These are phyloP conservation scores for Tricholoma hemisulphureum DNA, from an alignment of 768 basidiomycete genomes.

Conservation along the genomic window DNA sequence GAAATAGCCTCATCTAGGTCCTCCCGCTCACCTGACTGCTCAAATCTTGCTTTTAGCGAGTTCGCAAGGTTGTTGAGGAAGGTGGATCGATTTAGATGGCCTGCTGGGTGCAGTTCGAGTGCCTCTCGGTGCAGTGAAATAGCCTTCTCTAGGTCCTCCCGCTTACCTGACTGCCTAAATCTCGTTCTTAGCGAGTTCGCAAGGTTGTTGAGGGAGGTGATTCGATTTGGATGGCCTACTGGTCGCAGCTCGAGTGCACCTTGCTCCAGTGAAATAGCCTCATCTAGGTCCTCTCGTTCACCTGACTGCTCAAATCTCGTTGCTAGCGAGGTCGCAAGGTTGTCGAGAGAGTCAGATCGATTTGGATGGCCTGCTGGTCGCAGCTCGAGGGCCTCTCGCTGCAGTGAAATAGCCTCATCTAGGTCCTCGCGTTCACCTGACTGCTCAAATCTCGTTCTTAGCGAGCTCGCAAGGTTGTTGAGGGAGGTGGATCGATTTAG, in stretches of 20 bases:
- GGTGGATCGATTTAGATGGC: not conserved
- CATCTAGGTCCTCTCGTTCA: slow-evolving; percentile 6
- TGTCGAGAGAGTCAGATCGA: slow-evolving; percentile 6
- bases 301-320: slow-evolving; percentile 4
- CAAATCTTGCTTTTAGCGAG: slow-evolving; percentile 20
- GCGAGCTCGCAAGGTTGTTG: too few species aligned
- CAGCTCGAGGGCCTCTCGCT: slow-evolving; percentile 9
- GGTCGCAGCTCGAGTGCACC: slow-evolving; percentile 7
- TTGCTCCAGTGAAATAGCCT: slow-evolving; percentile 12
- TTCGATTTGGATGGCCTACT: slow-evolving; percentile 3
- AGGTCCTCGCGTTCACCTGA: slow-evolving; percentile 14
- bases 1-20: slow-evolving; percentile 27
- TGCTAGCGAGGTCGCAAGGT: not conserved
- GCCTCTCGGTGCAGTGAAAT: slow-evolving; percentile 11
- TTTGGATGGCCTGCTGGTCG: slow-evolving; percentile 10
- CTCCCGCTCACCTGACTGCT: slow-evolving; percentile 22
- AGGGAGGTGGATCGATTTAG: not conserved
- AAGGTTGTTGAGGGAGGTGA: slow-evolving; percentile 8
- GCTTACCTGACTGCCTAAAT: slow-evolving; percentile 17
- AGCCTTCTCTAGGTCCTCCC: slow-evolving; percentile 18
- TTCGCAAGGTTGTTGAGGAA: slow-evolving; percentile 16
- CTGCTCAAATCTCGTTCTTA: not conserved
- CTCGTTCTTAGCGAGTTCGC: slow-evolving; percentile 12
- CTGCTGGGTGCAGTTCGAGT: slow-evolving; percentile 10
- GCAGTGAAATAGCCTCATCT: slow-evolving; percentile 14